Evolutionary conservation across 768 basidiomycete genomes (phyloP), one percentile per base, ranked within the genome.

Genomic region (Podaxis sp.): DNA sequence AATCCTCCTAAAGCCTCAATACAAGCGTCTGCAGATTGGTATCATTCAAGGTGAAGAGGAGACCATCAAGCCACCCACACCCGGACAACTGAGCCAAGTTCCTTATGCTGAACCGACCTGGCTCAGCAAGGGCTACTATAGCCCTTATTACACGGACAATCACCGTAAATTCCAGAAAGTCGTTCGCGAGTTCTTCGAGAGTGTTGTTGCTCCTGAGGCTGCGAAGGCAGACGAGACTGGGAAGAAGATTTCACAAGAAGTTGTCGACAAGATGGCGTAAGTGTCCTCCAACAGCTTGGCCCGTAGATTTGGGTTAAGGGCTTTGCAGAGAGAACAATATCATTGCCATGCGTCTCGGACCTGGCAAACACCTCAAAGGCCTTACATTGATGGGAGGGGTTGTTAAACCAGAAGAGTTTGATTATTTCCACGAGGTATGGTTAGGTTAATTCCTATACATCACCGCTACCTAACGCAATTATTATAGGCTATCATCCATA

Each of bases 371-470:
- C 71, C 82, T 97, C 22, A 78, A 90, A 70, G 93, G 95, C 0
- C 82, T 85, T 41, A 84, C 78, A 11, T 76, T 97, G 1, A 86
- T 95, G 75, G 89, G 86, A 28, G 94, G 93, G 11, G 74, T 86
- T 20, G 82, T 93, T 50, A 85, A 84, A 56, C 87, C 90, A 3
- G 91, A 93, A 70, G 89, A 95, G 67, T 98, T 91, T 68, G 93
- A 97, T 73, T 95, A 96, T 70, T 99, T 99, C 82, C 90, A 97
- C 70, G 96, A 93, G 80, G 90, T 88, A 60, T 11, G 68, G 3
- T 17, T 37, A 13, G 46, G 28, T n/a, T 46, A 36, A n/a, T 22
- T 41, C 10, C 8, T 10, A 36, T 26, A 12, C 22, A 46, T 24
- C 22, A 22, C 22, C 20, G 8, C 22, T 24, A 0, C 49, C 26